A percentile compares a stretch with the other conserved stretches of the same genome.
Evolutionary conservation across 352 stramenopile species (phyloP).

Genomic region (Globisporangium canariense): DNA sequence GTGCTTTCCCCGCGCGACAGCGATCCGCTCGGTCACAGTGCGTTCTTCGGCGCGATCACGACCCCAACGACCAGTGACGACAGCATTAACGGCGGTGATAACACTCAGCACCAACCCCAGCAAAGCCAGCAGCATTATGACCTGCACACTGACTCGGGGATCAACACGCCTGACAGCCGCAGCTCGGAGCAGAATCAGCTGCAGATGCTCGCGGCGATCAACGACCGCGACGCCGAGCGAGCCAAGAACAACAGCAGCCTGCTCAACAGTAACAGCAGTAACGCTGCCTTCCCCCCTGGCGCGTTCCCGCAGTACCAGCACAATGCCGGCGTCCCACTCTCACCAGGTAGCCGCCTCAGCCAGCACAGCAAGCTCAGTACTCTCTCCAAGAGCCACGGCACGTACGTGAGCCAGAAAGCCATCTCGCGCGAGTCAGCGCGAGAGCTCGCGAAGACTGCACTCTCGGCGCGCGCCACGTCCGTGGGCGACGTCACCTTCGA

Average conservation of each 20-base stretch:
- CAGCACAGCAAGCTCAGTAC: constrained; percentile 19
- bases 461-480: constrained; percentile 65
- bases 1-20: constrained; percentile 16
- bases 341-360: constrained; percentile 14
- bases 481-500: constrained; percentile 76
- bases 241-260: constrained; percentile 5
- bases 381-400: constrained; percentile 21
- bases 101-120: background rate
- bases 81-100: background rate
- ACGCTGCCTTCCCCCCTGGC: background rate
- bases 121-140: constrained; percentile 12
- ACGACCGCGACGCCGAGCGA: background rate
- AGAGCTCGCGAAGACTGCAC: constrained; percentile 69
- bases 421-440: constrained; percentile 47
- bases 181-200: constrained; percentile 2
- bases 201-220: background rate
- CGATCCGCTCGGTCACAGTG: constrained; percentile 7
- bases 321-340: constrained; percentile 8
- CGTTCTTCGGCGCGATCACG: constrained; percentile 11
- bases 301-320: constrained; percentile 9
- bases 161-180: constrained; percentile 8
- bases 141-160: constrained; percentile 1
- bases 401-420: constrained; percentile 29
- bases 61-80: background rate
- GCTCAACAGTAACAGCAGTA: background rate